Base-by-base conservation (phyloP, 192 early-diverging fungal genomes). In the Coemansia sp. region DNA sequence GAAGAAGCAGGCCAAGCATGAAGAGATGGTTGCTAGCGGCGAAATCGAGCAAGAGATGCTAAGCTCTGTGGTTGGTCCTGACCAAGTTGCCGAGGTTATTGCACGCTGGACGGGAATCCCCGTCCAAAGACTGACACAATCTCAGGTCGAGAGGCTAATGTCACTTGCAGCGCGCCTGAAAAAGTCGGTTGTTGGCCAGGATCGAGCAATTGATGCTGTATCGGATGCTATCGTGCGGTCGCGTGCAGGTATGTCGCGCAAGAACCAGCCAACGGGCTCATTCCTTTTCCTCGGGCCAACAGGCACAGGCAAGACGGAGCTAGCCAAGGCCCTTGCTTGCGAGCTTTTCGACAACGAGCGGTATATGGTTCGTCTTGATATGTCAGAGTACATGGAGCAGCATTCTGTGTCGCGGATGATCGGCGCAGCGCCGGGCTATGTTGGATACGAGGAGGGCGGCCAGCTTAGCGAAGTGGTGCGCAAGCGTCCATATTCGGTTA, bases 301-400 rank as follows among this genome's bases (percentile, higher is more conserved):
- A 13, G 97, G 97, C 75, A 92, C 93, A 0, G 97, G 97, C 34
- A 99, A 99, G 73, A 93, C 89, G 2, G 91, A 93, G 76, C 76
- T 91, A 48, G 87, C 86, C 65, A 91, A 92, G 70, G 85, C 88
- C 8, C 78, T 93, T 38, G 92, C 90, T 15, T 76, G 89, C 54
- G 92, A 96, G 72, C 86, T 99, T 34, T 98, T 98, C 73, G 96
- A 99, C 75, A 92, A 96, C 65, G 93, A 98, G 71, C 95, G 94
- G 73, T 89, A 88, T 59, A 90, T 99, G 69, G 86, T 98, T 29
- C 90, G 97, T 0, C 84, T 99, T n/a, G 97, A 99, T 71, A 99
- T 99, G 97, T 91, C 90, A 43, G 97, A 99, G 80, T 99, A 95
- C 79, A 95, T 95, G 93, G 92, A 96, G 71, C 81, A 76, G 68